phyloP scores from a whole-genome alignment of 768 basidiomycete genomes.

The Boletus subcaerulescens region DNA sequence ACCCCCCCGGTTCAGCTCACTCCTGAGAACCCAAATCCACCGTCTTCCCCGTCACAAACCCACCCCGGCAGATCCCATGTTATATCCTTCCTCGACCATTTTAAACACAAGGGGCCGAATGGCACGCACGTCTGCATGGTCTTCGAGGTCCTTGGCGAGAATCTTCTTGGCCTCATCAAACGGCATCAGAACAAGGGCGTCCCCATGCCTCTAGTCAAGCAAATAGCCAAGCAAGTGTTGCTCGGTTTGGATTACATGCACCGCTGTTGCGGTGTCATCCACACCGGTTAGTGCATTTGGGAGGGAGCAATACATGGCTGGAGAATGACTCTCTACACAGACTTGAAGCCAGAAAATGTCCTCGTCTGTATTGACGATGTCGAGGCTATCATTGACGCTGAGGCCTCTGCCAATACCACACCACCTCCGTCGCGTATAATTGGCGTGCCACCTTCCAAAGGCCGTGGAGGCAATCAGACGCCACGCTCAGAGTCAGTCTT shows the following conservation, averaged over 20 bases:
- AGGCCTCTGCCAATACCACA: slow-evolving; percentile 40
- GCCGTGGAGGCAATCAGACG: slow-evolving; percentile 94
- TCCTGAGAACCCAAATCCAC: slow-evolving; percentile 47
- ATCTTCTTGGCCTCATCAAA: slow-evolving; percentile 93
- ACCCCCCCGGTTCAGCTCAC: slow-evolving; percentile 51
- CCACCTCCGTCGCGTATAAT: slow-evolving; percentile 62
- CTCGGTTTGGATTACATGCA: slow-evolving; percentile 98
- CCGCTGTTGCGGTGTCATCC: slow-evolving; percentile 93
- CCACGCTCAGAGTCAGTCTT: slow-evolving; percentile 77
- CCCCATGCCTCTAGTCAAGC: slow-evolving; percentile 86
- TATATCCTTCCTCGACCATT: slow-evolving; percentile 97
- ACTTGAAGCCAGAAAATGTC: slow-evolving; percentile 98
- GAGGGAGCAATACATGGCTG: not conserved
- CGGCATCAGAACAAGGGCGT: slow-evolving; percentile 98
- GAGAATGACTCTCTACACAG: slow-evolving; percentile 35
- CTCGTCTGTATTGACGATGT: slow-evolving; percentile 97
- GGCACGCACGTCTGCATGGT: slow-evolving; percentile 99
- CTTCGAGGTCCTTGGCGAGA: slow-evolving; percentile 97
- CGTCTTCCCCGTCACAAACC: slow-evolving; percentile 55
- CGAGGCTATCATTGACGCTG: slow-evolving; percentile 84
- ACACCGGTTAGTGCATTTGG: slow-evolving; percentile 59
- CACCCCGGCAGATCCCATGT: slow-evolving; percentile 93
- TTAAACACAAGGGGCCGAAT: slow-evolving; percentile 94
- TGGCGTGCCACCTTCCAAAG: slow-evolving; percentile 90
- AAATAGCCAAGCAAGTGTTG: slow-evolving; percentile 95